Percentiles rank a stretch among this genome's conserved stretches.
phyloP scores from a whole-genome alignment of 306 rosid genomes.

The Quercus ilex region DNA sequence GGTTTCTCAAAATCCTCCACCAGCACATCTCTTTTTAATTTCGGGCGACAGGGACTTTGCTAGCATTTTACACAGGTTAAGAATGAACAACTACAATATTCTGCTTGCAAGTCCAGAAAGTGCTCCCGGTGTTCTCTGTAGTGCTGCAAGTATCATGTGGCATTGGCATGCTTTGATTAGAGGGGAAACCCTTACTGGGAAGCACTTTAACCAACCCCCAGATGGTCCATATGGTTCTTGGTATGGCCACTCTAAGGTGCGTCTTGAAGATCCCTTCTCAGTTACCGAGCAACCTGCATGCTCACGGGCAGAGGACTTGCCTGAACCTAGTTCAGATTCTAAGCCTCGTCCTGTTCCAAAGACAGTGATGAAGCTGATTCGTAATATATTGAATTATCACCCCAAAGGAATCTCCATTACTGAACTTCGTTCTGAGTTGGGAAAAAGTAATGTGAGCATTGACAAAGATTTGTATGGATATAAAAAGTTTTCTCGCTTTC shows the following conservation, averaged over 20 bases:
- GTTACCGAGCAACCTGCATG: slow-evolving; percentile 25
- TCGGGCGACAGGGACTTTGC: slow-evolving; percentile 81
- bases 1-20: slow-evolving; percentile 97
- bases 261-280: slow-evolving; percentile 57
- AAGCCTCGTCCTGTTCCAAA: slow-evolving; percentile 37
- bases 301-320: slow-evolving; percentile 27
- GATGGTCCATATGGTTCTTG: slow-evolving; percentile 73
- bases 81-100: slow-evolving; percentile 89
- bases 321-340: slow-evolving; percentile 29
- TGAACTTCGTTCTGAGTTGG: slow-evolving; percentile 48
- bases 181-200: slow-evolving; percentile 68
- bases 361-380: slow-evolving; percentile 29
- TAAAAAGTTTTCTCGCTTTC: slow-evolving; percentile 46
- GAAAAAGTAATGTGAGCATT: slow-evolving; percentile 21
- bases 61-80: slow-evolving; percentile 59
- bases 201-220: slow-evolving; percentile 74
- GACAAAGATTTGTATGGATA: slow-evolving; percentile 49
- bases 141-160: slow-evolving; percentile 96
- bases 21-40: slow-evolving; percentile 85
- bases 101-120: slow-evolving; percentile 56
- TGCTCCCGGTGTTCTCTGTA: slow-evolving; percentile 60
- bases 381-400: slow-evolving; percentile 33
- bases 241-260: slow-evolving; percentile 64
- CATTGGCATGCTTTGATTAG: slow-evolving; percentile 67
- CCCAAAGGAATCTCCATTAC: slow-evolving; percentile 54